phyloP scores from a whole-genome alignment of 192 early-diverging fungal genomes.

The Martensiomyces pterosporus region DNA sequence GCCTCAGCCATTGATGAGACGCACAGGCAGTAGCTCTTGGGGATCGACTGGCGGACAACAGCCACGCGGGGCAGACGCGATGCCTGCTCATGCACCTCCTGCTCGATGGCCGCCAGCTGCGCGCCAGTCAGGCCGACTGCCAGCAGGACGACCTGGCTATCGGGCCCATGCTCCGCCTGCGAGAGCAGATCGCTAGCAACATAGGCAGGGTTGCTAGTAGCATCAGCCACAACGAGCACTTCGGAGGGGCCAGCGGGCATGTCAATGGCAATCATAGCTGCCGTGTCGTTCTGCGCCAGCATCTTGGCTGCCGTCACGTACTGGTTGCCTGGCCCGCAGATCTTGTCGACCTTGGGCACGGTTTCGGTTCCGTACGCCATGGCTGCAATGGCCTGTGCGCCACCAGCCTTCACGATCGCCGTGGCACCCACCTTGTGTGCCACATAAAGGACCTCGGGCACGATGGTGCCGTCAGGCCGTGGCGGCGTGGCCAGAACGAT shows the following conservation, averaged over 20 bases:
- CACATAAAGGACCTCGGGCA: conserved; percentile 97
- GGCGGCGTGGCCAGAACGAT: conserved; percentile 97
- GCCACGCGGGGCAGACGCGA: conserved; percentile 76
- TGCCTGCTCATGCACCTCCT: conserved; percentile 79
- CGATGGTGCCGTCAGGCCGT: conserved; percentile 81
- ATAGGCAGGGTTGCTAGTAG: conserved; percentile 76
- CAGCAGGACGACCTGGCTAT: conserved; percentile 95
- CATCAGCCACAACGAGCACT: conserved; percentile 94
- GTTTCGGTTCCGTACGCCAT: conserved; percentile 98
- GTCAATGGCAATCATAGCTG: conserved; percentile 92
- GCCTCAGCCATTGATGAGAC: conserved; percentile 72
- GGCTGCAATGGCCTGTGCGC: conserved; percentile 96
- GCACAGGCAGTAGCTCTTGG: conserved; percentile 76
- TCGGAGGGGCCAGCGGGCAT: conserved; percentile 99
- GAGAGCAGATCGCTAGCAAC: conserved; percentile 93
- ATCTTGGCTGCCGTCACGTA: conserved; percentile 99
- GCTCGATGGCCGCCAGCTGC: conserved; percentile 71
- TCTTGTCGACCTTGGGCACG: conserved; percentile 99
- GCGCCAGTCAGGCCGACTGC: conserved; percentile 68
- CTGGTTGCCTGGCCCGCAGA: conserved; percentile 99
- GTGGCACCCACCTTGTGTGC: conserved; percentile 96
- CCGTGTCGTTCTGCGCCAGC: conserved; percentile 90
- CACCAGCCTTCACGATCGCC: conserved; percentile 87
- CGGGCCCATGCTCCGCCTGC: conserved; percentile 96
- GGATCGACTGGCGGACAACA: conserved; percentile 84